Conservation (phyloP, 345 rosid genomes). For the Arabis alpina region DNA sequence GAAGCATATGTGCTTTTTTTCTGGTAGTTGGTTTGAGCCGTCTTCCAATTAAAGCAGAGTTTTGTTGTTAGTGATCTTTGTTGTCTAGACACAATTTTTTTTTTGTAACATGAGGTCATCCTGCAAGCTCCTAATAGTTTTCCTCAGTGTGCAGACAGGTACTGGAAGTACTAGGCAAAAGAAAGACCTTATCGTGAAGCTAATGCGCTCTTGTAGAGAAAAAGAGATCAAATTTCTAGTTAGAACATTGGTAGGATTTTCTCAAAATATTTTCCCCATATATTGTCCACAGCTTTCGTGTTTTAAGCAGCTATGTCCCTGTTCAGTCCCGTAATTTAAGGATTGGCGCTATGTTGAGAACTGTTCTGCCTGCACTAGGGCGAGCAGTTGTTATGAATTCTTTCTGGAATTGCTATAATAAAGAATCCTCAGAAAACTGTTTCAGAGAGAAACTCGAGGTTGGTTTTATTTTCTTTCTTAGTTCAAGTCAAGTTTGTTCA, state of each 20-base stretch:
- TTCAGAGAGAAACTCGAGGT: constrained; percentile 79
- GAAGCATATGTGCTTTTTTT: constrained; percentile 9
- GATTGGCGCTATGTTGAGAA: constrained; percentile 93
- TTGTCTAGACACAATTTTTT: not conserved
- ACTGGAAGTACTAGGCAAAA: constrained; percentile 74
- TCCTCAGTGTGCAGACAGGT: constrained; percentile 83
- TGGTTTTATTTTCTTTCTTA: not conserved
- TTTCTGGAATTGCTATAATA: constrained; percentile 39
- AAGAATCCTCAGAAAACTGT: constrained; percentile 45
- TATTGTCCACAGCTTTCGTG: not conserved
- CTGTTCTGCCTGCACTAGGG: constrained; percentile 88
- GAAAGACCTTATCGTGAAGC: constrained; percentile 79
- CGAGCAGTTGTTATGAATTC: constrained; percentile 78
- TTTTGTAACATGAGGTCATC: not conserved
- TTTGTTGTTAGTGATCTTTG: constrained; percentile 4
- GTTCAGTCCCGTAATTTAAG: constrained; percentile 79
- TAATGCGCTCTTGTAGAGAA: constrained; percentile 84
- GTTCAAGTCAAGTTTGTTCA: not conserved
- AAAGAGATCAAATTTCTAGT: constrained; percentile 89
- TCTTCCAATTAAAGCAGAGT: not conserved
- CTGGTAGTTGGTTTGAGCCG: not conserved
- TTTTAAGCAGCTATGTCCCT: constrained; percentile 5
- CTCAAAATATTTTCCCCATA: not conserved
- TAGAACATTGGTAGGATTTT: constrained; percentile 74
- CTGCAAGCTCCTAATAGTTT: constrained; percentile 37